Percentiles rank a stretch among this genome's conserved stretches.
These are phyloP conservation scores for Diaporthe batatas DNA, from an alignment of 2,329 filamentous ascomycete species.

Conservation along the genomic window DNA sequence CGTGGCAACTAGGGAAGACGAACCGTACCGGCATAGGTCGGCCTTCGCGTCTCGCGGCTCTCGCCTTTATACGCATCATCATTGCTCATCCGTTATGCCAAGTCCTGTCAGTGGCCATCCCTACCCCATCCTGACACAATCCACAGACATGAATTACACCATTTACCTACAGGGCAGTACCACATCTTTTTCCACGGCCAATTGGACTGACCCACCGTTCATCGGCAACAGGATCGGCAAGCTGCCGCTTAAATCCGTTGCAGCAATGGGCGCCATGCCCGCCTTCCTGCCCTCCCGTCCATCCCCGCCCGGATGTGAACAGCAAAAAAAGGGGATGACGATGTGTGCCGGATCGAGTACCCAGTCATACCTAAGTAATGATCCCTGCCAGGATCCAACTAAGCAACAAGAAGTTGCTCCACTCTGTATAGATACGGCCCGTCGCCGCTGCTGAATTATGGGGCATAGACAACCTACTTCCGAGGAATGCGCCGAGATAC, in stretches of 20 bases:
- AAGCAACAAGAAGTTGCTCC: slow-evolving; percentile 19
- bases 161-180: background rate
- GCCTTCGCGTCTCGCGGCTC: slow-evolving; percentile 29
- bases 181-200: background rate
- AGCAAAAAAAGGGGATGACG: slow-evolving; percentile 16
- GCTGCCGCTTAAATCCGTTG: slow-evolving; percentile 7
- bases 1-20: background rate
- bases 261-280: background rate
- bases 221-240: slow-evolving; percentile 28
- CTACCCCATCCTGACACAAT: slow-evolving; percentile 8
- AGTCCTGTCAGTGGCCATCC: slow-evolving; percentile 19
- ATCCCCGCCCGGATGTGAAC: slow-evolving; percentile 1
- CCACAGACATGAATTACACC: background rate
- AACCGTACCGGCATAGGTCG: slow-evolving; percentile 11
- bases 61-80: slow-evolving; percentile 31
- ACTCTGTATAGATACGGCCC: slow-evolving; percentile 1
- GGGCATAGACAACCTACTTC: background rate
- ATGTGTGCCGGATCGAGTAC: slow-evolving; percentile 14
- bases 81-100: background rate
- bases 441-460: slow-evolving; percentile 4
- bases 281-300: background rate
- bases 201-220: background rate
- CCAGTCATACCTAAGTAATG: slow-evolving; percentile 17
- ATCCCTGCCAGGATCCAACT: slow-evolving; percentile 32
- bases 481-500: slow-evolving; percentile 22